Base-by-base conservation (phyloP, 2,329 filamentous ascomycete species). In the Scleromitrula shiraiana region DNA sequence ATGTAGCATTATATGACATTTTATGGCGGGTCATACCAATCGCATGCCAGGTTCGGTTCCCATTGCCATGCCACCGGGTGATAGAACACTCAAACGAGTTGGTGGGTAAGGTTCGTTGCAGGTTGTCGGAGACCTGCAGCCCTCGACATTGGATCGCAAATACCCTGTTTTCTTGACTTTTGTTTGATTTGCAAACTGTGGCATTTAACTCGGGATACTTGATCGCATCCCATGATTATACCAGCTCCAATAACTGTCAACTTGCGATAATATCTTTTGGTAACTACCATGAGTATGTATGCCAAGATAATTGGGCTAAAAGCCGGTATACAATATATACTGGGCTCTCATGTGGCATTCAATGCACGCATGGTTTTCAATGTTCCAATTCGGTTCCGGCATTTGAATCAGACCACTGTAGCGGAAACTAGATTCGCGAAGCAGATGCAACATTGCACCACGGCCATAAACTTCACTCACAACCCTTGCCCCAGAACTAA, bases 341-440 rank as follows among this genome's bases (percentile, higher is more conserved):
- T 22, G 33, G 42, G 17, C 33, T 45, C 42, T 23, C 42, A 45
- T 39, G 24, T 17, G 22, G 27, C 33, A 38, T 17, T 30, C 22
- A 45, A 39, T 20, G 33, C 24, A 30, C 12, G 22, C 26, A 39
- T 23, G 33, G n/a, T 14, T 30, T 45, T 32, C 42, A 32, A 45
- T 38, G 24, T 20, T 27, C 20, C 20, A 35, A 23, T 45, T 14
- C 17, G 27, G 15, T 38, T 24, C 33, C 42, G 33, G 42, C 17
- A 38, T 45, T n/a, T 15, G 4, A 38, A 23, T 45, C 42, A 45
- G 42, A 39, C 42, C 42, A 45, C 42, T 23, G 38, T 45, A 32
- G 42, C 33, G 42, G 42, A 45, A 39, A 38, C 36, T 30, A 29
- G 42, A 45, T 45, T 45, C 17, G 42, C 24, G 24, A 45, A 39